A percentile compares a stretch with the other conserved stretches of the same genome.
These are phyloP conservation scores for Sporisorium graminicola DNA, from an alignment of 1,284 basidiomycete species.

Conservation along the genomic window DNA sequence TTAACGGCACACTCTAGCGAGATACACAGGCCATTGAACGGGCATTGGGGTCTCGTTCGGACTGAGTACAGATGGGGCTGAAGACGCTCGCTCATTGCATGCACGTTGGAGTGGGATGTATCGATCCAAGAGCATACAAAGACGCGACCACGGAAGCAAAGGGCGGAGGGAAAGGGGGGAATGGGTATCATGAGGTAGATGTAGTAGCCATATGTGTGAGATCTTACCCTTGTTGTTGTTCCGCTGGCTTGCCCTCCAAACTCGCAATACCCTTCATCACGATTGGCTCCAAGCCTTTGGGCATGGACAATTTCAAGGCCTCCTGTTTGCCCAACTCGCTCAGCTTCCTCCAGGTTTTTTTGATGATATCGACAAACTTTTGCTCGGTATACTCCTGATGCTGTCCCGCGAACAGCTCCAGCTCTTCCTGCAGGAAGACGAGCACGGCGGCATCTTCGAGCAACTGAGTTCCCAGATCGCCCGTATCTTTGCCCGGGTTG, in stretches of 20 bases:
- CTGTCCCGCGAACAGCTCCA: conserved; percentile 56
- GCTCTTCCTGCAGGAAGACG: conserved; percentile 63
- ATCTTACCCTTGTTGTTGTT: conserved; percentile 37
- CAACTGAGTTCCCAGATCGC: conserved; percentile 57
- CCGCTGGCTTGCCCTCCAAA: conserved; percentile 24
- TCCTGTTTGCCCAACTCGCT: conserved; percentile 55
- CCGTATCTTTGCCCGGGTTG: conserved; percentile 48
- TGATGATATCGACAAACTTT: conserved; percentile 66
- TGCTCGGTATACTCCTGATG: conserved; percentile 56
- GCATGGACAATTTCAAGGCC: conserved; percentile 65
- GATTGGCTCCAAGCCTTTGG: conserved; percentile 45
- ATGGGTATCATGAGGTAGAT: neutral
- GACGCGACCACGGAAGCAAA: neutral
- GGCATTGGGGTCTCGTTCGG: too few relatives aligned
- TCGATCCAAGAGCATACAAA: conserved; percentile 33
- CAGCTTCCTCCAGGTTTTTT: conserved; percentile 66
- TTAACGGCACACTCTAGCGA: neutral
- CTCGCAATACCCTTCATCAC: conserved; percentile 51
- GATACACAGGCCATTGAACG: conserved; percentile 5
- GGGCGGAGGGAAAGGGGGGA: neutral
- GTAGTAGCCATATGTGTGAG: too few relatives aligned
- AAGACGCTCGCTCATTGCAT: conserved; percentile 21
- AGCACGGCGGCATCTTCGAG: conserved; percentile 67
- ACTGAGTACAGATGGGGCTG: neutral
- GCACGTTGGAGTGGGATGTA: conserved; percentile 23